Base-by-base conservation (phyloP, 2,329 filamentous ascomycete species). In the Zasmidium citrigriseum region DNA sequence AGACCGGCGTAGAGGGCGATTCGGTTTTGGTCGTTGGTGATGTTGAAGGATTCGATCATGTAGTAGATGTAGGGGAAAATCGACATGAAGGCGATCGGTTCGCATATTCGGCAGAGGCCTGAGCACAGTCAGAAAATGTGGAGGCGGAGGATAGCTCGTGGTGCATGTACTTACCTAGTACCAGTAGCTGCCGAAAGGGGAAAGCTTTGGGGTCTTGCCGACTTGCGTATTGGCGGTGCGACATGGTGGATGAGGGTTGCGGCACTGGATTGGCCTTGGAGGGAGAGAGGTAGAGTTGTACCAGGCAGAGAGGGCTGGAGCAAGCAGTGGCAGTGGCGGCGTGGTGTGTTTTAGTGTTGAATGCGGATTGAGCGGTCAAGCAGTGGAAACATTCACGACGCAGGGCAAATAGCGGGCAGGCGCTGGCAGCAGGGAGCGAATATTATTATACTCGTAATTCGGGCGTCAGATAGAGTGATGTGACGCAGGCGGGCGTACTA, bases 41-140 rank as follows among this genome's bases (percentile, higher is more conserved):
- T 88, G 70, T 90, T 82, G 77, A 98, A 98, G 61, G 92, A 91
- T 69, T 92, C 83, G 67, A 98, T 89, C 95, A 99, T 98, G 80
- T 90, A 93, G 80, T 96, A 98, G 68, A 96, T 92, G 76, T 98
- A 99, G 1, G 95, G 95, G 73, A 99, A 98, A 68, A 98, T 97
- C 54, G 93, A 97, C 91, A 97, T 98, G 82, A 99, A 98, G 4
- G 95, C 95, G 75, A 99, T 98, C 53, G 95, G 95, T 75, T 99
- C 95, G 81, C 92, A 97, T 80, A 99, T 93, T 72, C 95, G 89
- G 78, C 93, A 96, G 71, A 96, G 58, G 21, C 68, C 69, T 71
- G 59, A 14, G 24, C n/a, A 2, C 16, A 27, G 55, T 52, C 29
- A 57, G 46, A 4, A 52, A 34, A 16, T 20, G 27, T 27, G 23